These are phyloP conservation scores for Aspergillus cristatus DNA, from an alignment of 495 filamentous ascomycete species.

Conservation along the genomic window DNA sequence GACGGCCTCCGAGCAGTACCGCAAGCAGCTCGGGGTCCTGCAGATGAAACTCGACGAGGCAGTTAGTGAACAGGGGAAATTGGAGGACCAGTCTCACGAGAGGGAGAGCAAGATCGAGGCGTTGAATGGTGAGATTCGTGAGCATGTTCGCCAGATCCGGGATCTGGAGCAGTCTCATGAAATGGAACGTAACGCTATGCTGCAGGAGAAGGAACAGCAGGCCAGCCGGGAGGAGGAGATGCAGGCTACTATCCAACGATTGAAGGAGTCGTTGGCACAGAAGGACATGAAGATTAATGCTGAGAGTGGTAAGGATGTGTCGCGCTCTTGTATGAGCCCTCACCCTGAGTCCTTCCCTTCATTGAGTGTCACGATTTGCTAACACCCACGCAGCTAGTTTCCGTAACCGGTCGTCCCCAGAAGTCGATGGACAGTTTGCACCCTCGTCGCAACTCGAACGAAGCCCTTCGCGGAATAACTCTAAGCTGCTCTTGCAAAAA, in stretches of 20 bases:
- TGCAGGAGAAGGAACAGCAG: slow-evolving; percentile 86
- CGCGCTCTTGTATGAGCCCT: slow-evolving; percentile 56
- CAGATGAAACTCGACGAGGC: slow-evolving; percentile 84
- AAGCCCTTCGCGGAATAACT: slow-evolving; percentile 75
- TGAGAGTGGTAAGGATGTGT: slow-evolving; percentile 56
- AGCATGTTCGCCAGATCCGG: slow-evolving; percentile 66
- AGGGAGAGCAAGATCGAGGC: slow-evolving; percentile 69
- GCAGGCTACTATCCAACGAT: slow-evolving; percentile 73
- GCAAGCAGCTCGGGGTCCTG: slow-evolving; percentile 73
- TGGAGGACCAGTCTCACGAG: slow-evolving; percentile 81
- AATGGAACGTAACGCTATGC: slow-evolving; percentile 74
- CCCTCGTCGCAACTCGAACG: slow-evolving; percentile 74
- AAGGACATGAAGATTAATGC: slow-evolving; percentile 48
- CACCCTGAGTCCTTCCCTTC: too few relatives aligned
- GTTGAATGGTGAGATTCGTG: slow-evolving; percentile 70
- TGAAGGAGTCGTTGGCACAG: slow-evolving; percentile 80
- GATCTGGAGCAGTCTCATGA: slow-evolving; percentile 89
- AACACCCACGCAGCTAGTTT: slow-evolving; percentile 37
- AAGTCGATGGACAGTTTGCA: slow-evolving; percentile 67
- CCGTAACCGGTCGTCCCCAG: slow-evolving; percentile 39
- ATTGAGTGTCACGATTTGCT: too few relatives aligned
- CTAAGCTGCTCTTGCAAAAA: slow-evolving; percentile 83
- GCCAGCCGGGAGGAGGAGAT: slow-evolving; percentile 76
- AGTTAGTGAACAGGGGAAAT: slow-evolving; percentile 65
- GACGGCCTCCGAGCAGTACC: slow-evolving; percentile 64